These are phyloP conservation scores for Alternaria ventricosa DNA, from an alignment of 2,329 filamentous ascomycete species.

Conservation along the genomic window DNA sequence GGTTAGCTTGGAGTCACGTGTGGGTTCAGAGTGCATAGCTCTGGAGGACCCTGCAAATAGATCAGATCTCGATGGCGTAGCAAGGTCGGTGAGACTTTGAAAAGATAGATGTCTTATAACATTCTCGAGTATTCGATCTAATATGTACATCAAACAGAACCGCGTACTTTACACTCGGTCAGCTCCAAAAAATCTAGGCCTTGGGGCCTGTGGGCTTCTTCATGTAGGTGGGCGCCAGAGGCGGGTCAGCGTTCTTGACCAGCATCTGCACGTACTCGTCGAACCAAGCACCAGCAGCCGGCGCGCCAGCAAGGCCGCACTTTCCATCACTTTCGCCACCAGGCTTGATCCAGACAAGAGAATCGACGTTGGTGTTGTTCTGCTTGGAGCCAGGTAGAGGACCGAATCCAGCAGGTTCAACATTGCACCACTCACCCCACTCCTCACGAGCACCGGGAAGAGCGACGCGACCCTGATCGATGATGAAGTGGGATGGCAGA, in stretches of 20 bases:
- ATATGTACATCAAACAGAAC: neutral
- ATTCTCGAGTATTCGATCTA: neutral
- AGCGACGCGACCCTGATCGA: conserved; percentile 37
- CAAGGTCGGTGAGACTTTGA: neutral
- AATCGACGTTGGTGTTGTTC: conserved; percentile 35
- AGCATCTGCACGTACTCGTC: conserved; percentile 39
- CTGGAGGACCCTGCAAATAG: too few species aligned
- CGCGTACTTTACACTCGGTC: neutral
- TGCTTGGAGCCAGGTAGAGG: conserved; percentile 19
- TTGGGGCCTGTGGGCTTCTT: conserved; percentile 1
- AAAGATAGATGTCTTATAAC: neutral
- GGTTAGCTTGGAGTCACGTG: neutral
- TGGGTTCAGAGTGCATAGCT: neutral
- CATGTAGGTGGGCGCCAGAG: conserved; percentile 31
- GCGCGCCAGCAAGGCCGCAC: conserved; percentile 35
- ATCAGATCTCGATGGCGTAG: too few species aligned
- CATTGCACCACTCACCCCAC: conserved; percentile 43
- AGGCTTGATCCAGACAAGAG: conserved; percentile 42
- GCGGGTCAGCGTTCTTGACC: conserved; percentile 33
- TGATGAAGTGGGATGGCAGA: conserved; percentile 35
- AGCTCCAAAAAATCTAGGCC: neutral
- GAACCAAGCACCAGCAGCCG: conserved; percentile 37
- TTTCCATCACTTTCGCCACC: conserved; percentile 38
- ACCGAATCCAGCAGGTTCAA: conserved; percentile 33
- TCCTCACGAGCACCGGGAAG: conserved; percentile 28